Evolutionary conservation across 2,329 filamentous ascomycete species (phyloP).

Genomic region (Allantophomopsis lycopodina): DNA sequence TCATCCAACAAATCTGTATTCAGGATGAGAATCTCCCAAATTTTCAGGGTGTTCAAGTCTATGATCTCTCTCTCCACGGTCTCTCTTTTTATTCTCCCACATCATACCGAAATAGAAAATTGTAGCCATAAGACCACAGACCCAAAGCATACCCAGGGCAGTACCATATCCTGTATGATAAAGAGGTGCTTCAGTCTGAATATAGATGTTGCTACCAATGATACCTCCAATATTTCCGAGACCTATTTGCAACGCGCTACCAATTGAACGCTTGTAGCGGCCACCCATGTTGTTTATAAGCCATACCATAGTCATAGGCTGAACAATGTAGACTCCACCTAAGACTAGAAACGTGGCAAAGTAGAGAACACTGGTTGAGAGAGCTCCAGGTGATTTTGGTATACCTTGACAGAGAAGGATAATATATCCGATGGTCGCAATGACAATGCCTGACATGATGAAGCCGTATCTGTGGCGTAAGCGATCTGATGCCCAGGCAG

Average conservation of each 20-base stretch:
- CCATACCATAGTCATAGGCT: constrained; percentile 35
- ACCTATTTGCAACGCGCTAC: constrained; percentile 24
- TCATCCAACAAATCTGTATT: constrained; percentile 26
- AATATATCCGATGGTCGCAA: constrained; percentile 52
- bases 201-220: constrained; percentile 10
- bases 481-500: constrained; percentile 46
- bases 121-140: constrained; percentile 19
- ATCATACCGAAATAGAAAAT: constrained; percentile 25
- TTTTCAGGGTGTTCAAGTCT: constrained; percentile 25
- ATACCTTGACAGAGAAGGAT: constrained; percentile 33
- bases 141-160: neutral
- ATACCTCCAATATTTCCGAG: constrained; percentile 29
- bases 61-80: constrained; percentile 28
- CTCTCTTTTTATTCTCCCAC: constrained; percentile 29
- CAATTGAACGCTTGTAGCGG: constrained; percentile 47
- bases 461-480: constrained; percentile 42
- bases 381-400: no score
- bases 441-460: constrained; percentile 47
- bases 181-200: neutral
- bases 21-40: constrained; percentile 34
- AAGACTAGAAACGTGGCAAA: constrained; percentile 31
- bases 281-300: constrained; percentile 44
- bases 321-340: constrained; percentile 29
- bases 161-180: constrained; percentile 2
- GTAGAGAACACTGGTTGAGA: constrained; percentile 23